Conservation (phyloP, 768 basidiomycete species). For the Leccinum ochraceum region DNA sequence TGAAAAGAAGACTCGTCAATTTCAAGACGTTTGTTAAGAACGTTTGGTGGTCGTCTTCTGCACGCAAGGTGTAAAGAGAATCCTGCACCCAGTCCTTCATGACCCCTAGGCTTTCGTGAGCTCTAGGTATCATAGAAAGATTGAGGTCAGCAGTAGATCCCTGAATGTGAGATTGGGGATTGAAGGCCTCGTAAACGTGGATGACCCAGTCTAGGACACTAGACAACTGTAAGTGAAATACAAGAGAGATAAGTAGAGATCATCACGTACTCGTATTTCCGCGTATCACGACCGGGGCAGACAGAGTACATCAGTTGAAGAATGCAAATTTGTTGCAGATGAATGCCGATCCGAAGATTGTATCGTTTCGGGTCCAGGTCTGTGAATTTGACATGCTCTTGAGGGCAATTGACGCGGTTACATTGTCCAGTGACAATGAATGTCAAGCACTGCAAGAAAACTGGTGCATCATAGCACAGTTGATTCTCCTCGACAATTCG, state of each 20-base stretch:
- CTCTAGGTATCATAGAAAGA: conserved; percentile 40
- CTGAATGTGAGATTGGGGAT: conserved; percentile 47
- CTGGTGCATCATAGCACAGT: conserved; percentile 29
- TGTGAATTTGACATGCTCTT: conserved; percentile 36
- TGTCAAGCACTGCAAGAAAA: conserved; percentile 43
- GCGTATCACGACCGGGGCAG: background rate
- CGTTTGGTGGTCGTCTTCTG: background rate
- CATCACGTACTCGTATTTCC: conserved; percentile 8
- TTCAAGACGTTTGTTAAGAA: conserved; percentile 44
- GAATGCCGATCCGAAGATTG: conserved; percentile 43
- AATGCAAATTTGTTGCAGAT: conserved; percentile 52
- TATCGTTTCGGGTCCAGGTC: conserved; percentile 37
- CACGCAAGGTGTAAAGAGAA: conserved; percentile 41
- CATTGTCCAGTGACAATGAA: conserved; percentile 37
- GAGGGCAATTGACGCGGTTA: conserved; percentile 33
- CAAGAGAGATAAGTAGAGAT: background rate
- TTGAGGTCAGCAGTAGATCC: conserved; percentile 44
- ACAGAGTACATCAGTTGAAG: conserved; percentile 35
- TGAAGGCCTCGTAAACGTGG: conserved; percentile 49
- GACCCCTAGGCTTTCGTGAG: conserved; percentile 35
- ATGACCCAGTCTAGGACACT: conserved; percentile 33
- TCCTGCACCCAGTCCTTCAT: conserved; percentile 49
- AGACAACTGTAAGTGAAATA: background rate
- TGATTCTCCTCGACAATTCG: conserved; percentile 36
- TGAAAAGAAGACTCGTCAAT: conserved; percentile 38